These are phyloP conservation scores for Aspergillus eucalypticola DNA, from an alignment of 2,329 filamentous ascomycete species.

Conservation along the genomic window DNA sequence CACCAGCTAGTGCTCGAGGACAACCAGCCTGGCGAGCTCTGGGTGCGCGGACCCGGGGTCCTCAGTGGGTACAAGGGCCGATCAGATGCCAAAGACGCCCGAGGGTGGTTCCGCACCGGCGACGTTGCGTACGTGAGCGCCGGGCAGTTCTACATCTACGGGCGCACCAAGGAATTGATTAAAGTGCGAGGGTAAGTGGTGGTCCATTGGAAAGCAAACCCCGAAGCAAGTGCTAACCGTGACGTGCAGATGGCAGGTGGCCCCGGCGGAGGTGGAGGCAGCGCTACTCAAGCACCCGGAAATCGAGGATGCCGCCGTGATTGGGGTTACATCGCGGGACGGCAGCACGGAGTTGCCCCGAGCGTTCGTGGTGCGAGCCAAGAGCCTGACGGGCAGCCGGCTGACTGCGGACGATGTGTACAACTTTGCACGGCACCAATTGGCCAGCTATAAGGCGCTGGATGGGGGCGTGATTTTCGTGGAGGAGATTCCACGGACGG, in stretches of 20 bases:
- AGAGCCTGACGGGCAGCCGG: slow-evolving; percentile 20
- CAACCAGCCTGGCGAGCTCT: slow-evolving; percentile 42
- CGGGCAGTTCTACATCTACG: slow-evolving; percentile 43
- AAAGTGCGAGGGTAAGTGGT: slow-evolving; percentile 47
- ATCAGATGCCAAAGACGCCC: slow-evolving; percentile 34
- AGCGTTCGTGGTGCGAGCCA: slow-evolving; percentile 48
- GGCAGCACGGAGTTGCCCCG: slow-evolving; percentile 43
- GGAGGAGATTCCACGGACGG: slow-evolving; percentile 50
- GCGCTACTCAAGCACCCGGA: slow-evolving; percentile 47
- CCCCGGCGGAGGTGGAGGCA: slow-evolving; percentile 51
- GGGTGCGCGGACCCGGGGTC: slow-evolving; percentile 41
- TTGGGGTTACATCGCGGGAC: slow-evolving; percentile 42
- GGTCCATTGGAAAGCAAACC: too few species aligned
- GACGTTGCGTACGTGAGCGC: slow-evolving; percentile 42
- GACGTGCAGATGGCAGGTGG: slow-evolving; percentile 46
- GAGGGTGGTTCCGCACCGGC: slow-evolving; percentile 48
- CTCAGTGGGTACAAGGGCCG: slow-evolving; percentile 42
- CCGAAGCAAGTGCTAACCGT: neutral
- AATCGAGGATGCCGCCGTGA: slow-evolving; percentile 50
- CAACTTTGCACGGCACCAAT: slow-evolving; percentile 38
- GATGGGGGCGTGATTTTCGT: slow-evolving; percentile 52
- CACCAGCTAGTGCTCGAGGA: slow-evolving; percentile 33
- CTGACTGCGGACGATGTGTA: slow-evolving; percentile 47
- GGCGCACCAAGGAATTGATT: slow-evolving; percentile 48
- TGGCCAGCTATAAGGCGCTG: slow-evolving; percentile 52